Conservation (phyloP, 2,329 filamentous ascomycete genomes). For the Penicillium sp. region DNA sequence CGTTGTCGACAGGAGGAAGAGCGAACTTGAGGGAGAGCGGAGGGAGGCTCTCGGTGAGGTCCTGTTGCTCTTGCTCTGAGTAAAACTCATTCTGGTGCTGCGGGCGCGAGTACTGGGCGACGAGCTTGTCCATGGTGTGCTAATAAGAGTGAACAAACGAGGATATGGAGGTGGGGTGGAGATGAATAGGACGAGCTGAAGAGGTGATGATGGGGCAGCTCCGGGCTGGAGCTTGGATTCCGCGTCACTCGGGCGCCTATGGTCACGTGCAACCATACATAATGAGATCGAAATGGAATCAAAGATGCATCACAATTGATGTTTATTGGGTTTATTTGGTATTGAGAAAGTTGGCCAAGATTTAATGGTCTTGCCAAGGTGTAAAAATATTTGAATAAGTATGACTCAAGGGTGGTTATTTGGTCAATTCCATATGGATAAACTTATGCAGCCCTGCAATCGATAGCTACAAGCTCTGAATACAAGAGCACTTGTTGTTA, state of each 20-base stretch:
- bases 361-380: too few relatives aligned
- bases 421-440: background rate
- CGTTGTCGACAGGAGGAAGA: constrained; percentile 88
- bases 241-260: constrained; percentile 39
- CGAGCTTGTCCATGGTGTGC: constrained; percentile 80
- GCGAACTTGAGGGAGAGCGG: constrained; percentile 89
- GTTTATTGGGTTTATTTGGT: background rate
- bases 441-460: background rate
- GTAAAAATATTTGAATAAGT: background rate
- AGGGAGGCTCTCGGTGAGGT: constrained; percentile 69
- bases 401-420: background rate
- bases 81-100: constrained; percentile 72
- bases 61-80: constrained; percentile 71
- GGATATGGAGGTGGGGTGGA: constrained; percentile 6
- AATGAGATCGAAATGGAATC: background rate
- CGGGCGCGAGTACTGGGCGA: constrained; percentile 85
- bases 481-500: background rate
- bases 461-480: too few relatives aligned
- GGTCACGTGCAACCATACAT: constrained; percentile 25
- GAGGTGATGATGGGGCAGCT: constrained; percentile 25
- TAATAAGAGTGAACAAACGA: constrained; percentile 1
- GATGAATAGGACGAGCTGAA: constrained; percentile 15
- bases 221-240: constrained; percentile 29
- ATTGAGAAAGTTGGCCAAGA: background rate
- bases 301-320: background rate